Base-by-base conservation (phyloP, 2,329 filamentous ascomycete genomes). In the Fusarium decemcellulare region DNA sequence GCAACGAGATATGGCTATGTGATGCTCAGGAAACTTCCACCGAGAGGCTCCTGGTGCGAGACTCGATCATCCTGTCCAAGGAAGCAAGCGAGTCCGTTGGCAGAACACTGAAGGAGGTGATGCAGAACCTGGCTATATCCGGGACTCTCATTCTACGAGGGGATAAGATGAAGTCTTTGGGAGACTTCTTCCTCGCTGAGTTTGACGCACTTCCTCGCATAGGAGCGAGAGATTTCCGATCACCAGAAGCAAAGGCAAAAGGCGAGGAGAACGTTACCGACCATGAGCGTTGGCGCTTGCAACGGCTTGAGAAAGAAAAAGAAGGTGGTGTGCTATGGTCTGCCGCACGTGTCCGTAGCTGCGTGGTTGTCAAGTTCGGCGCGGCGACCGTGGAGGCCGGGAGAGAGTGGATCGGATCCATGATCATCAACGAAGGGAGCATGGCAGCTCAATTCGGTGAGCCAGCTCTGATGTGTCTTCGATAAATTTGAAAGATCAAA, bases 321-420 rank as follows among this genome's bases (percentile, higher is more conserved):
- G 76, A 80, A 10, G 83, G 86, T 51, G 87, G 87, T 15, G 79
- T 97, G 5, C 83, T 95, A 5, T 97, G 94, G 93, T 95, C 94
- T 29, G 93, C 92, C 12, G 93, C 94, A 14, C 87, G 87, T 29
- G 90, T 97, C 36, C 87, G 94, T 56, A 92, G 93, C 5, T 97
- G 95, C 75, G 91, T 96, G 5, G 86, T 98, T 29, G 92, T 98
- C 72, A 98, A 98, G 79, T 97, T 98, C 78, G 94, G 93, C 2
- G 93, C 95, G 2, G 86, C 85, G 58, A 91, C 91, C 46, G 91
- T 97, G 27, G 94, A 98, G 78, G 92, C 91, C 29, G 94, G 91
- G 5, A 89, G 93, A 70, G 82, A 87, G 48, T 98, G 95, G 94
- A 85, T 98, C 61, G 89, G 90, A 10, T 85, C 85, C 8, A 92